Conservation (phyloP, 2,329 filamentous ascomycete genomes). For the Incumbomyces lentus region DNA sequence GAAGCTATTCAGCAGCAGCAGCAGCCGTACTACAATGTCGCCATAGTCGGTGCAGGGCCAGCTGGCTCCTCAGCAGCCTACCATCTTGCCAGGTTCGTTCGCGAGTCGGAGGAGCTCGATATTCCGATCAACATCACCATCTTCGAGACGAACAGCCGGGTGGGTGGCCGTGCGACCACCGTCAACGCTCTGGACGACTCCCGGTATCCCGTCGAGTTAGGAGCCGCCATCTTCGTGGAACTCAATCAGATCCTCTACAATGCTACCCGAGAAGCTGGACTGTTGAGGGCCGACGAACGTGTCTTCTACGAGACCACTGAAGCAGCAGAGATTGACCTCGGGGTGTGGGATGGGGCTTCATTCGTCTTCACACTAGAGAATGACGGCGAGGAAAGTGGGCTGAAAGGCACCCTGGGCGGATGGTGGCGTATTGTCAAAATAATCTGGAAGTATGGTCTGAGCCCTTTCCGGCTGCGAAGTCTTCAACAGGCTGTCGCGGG, state of each 20-base stretch:
- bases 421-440: constrained; percentile 78
- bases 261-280: constrained; percentile 60
- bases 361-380: constrained; percentile 60
- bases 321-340: constrained; percentile 44
- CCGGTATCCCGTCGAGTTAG: constrained; percentile 64
- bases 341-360: constrained; percentile 70
- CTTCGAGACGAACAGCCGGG: constrained; percentile 65
- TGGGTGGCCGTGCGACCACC: constrained; percentile 82
- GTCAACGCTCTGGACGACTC: constrained; percentile 64
- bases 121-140: constrained; percentile 68
- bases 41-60: constrained; percentile 61
- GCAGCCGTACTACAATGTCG: constrained; percentile 13
- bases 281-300: constrained; percentile 44
- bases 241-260: constrained; percentile 74
- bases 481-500: constrained; percentile 62
- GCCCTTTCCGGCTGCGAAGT: constrained; percentile 62
- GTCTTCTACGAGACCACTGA: constrained; percentile 37
- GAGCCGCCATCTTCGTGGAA: constrained; percentile 82
- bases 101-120: constrained; percentile 41
- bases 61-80: constrained; percentile 82
- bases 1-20: background rate
- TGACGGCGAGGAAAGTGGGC: constrained; percentile 32
- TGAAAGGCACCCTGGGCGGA: constrained; percentile 24
- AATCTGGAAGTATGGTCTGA: constrained; percentile 73
- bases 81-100: constrained; percentile 62